Evolutionary conservation across 2,329 filamentous ascomycete genomes (phyloP).

Genomic region (Fusarium odoratissimum): DNA sequence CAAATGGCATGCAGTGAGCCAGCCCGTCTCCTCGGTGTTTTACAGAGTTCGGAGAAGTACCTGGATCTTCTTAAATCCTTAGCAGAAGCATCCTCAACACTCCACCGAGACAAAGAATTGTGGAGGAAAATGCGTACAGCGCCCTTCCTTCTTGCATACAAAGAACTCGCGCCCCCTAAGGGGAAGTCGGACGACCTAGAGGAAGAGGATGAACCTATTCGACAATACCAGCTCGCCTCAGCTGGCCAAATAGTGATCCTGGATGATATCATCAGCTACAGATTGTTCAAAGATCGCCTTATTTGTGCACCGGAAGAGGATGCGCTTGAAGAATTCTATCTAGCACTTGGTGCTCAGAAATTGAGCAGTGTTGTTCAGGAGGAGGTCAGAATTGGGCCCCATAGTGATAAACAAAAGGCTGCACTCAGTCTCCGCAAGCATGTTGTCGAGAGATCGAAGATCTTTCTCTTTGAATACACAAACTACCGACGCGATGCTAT

Average conservation of each 20-base stretch:
- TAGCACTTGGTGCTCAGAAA: slow-evolving; percentile 79
- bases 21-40: slow-evolving; percentile 79
- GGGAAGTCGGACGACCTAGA: slow-evolving; percentile 63
- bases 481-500: slow-evolving; percentile 81
- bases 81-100: slow-evolving; percentile 74
- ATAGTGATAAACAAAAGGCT: slow-evolving; percentile 73
- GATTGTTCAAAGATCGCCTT: slow-evolving; percentile 85
- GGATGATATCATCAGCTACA: slow-evolving; percentile 90
- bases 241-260: slow-evolving; percentile 80
- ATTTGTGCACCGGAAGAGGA: slow-evolving; percentile 94
- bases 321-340: slow-evolving; percentile 84
- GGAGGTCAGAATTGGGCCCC: slow-evolving; percentile 76
- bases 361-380: slow-evolving; percentile 84
- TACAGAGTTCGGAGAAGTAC: slow-evolving; percentile 88
- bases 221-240: slow-evolving; percentile 81
- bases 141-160: slow-evolving; percentile 84
- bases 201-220: slow-evolving; percentile 74
- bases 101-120: slow-evolving; percentile 84
- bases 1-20: slow-evolving; percentile 86
- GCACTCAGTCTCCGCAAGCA: slow-evolving; percentile 79
- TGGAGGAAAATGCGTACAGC: slow-evolving; percentile 80
- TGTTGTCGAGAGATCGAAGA: slow-evolving; percentile 86
- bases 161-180: slow-evolving; percentile 70
- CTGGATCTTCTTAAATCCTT: slow-evolving; percentile 83
- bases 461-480: slow-evolving; percentile 84